Conservation (phyloP, 2,329 filamentous ascomycete species). For the Fusarium tricinctum region DNA sequence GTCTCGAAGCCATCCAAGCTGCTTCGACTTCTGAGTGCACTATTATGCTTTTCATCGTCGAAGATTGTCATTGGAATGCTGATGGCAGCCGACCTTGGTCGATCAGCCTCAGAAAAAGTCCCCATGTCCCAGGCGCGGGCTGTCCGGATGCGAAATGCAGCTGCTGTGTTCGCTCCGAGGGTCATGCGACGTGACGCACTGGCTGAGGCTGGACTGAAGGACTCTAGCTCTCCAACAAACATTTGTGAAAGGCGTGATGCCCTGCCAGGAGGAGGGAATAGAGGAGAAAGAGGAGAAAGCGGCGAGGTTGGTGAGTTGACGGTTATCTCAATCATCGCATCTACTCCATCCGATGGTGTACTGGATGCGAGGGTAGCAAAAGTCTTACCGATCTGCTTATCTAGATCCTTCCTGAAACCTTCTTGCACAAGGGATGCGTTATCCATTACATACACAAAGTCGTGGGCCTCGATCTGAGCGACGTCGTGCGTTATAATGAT, state of each 20-base stretch:
- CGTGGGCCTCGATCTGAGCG: constrained; percentile 76
- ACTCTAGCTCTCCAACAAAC: constrained; percentile 41
- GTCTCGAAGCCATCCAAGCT: constrained; percentile 20
- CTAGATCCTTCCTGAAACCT: constrained; percentile 73
- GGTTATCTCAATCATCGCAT: constrained; percentile 30
- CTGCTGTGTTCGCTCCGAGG: constrained; percentile 40
- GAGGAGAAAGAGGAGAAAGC: constrained; percentile 22
- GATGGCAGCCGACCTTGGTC: constrained; percentile 2
- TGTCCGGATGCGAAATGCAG: constrained; percentile 38
- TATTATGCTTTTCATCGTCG: constrained; percentile 34
- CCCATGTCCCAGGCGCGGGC: constrained; percentile 45
- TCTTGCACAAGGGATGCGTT: constrained; percentile 76
- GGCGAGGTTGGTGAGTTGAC: constrained; percentile 29
- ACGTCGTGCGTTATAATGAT: constrained; percentile 95
- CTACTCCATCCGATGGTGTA: not conserved
- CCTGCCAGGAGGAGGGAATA: constrained; percentile 12
- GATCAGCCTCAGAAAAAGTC: constrained; percentile 5
- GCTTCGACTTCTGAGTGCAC: constrained; percentile 20
- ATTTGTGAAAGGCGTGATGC: constrained; percentile 39
- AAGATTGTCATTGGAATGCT: constrained; percentile 8
- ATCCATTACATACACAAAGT: constrained; percentile 87
- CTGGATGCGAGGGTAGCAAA: constrained; percentile 61
- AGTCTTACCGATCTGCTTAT: constrained; percentile 58
- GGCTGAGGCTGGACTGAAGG: constrained; percentile 19
- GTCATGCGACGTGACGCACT: constrained; percentile 38